A percentile compares a stretch with the other conserved stretches of the same genome.
Evolutionary conservation across 2,329 filamentous ascomycete species (phyloP).

Genomic region (Teratosphaeria gauchensis): DNA sequence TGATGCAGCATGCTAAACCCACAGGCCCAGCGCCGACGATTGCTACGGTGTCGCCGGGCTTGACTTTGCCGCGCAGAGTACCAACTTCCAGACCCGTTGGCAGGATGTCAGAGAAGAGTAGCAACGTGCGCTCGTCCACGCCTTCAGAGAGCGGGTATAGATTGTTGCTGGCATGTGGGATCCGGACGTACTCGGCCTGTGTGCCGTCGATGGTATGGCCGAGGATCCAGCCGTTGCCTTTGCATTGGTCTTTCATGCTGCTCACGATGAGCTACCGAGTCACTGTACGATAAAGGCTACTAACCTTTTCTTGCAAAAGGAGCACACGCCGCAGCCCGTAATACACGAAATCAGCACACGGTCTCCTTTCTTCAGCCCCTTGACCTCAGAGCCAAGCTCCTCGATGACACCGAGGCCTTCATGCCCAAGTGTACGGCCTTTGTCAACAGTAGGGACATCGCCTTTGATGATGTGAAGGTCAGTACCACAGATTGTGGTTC

Average conservation of each 20-base stretch:
- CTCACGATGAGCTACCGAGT: neutral
- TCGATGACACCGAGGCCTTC: slow-evolving; percentile 45
- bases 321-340: slow-evolving; percentile 42
- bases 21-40: slow-evolving; percentile 49
- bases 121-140: slow-evolving; percentile 34
- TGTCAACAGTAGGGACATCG: slow-evolving; percentile 40
- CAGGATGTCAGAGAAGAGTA: slow-evolving; percentile 48
- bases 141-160: slow-evolving; percentile 37
- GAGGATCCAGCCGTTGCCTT: slow-evolving; percentile 45
- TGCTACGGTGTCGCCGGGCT: slow-evolving; percentile 43
- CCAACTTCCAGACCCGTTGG: slow-evolving; percentile 49
- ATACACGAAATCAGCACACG: slow-evolving; percentile 38
- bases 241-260: slow-evolving; percentile 45
- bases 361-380: slow-evolving; percentile 41
- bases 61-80: slow-evolving; percentile 42
- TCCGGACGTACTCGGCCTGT: slow-evolving; percentile 48
- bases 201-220: slow-evolving; percentile 46
- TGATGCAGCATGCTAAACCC: slow-evolving; percentile 46
- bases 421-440: slow-evolving; percentile 43
- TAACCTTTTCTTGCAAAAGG: slow-evolving; percentile 34
- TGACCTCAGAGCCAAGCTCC: slow-evolving; percentile 36
- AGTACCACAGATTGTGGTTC: slow-evolving; percentile 22
- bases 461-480: slow-evolving; percentile 49
- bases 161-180: slow-evolving; percentile 42
- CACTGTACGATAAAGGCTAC: neutral